Evolutionary conservation across 2,329 filamentous ascomycete species (phyloP).

Genomic region (Talaromyces marneffei): DNA sequence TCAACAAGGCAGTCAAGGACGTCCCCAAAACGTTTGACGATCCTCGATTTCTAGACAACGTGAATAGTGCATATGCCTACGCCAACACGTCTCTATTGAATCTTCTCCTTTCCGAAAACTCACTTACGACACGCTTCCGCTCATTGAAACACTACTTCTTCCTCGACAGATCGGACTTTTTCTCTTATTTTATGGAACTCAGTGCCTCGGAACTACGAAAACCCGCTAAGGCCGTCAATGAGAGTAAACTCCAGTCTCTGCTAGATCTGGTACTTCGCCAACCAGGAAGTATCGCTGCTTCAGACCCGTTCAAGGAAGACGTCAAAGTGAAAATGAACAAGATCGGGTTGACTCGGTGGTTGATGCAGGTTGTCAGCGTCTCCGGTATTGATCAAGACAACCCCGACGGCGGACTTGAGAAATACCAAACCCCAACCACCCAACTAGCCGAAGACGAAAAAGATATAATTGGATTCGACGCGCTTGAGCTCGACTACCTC

Average conservation of each 20-base stretch:
- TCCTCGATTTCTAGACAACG: slow-evolving; percentile 84
- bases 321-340: slow-evolving; percentile 98
- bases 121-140: slow-evolving; percentile 74
- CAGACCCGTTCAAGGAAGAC: slow-evolving; percentile 97
- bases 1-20: slow-evolving; percentile 79
- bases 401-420: slow-evolving; percentile 56
- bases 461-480: slow-evolving; percentile 83
- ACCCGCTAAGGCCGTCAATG: slow-evolving; percentile 80
- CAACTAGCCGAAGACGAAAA: slow-evolving; percentile 66
- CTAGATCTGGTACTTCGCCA: slow-evolving; percentile 96
- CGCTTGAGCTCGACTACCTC: slow-evolving; percentile 85
- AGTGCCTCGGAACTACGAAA: slow-evolving; percentile 85
- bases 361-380: slow-evolving; percentile 95
- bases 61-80: slow-evolving; percentile 89
- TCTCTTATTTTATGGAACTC: slow-evolving; percentile 94
- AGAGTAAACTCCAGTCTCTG: slow-evolving; percentile 85
- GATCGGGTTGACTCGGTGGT: slow-evolving; percentile 81
- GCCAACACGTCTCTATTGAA: slow-evolving; percentile 91
- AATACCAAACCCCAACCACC: slow-evolving; percentile 65
- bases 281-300: slow-evolving; percentile 83
- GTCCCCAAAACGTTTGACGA: slow-evolving; percentile 93
- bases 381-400: slow-evolving; percentile 86
- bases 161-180: slow-evolving; percentile 94
- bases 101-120: slow-evolving; percentile 85
- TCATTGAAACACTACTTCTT: slow-evolving; percentile 99